Percentiles rank a stretch among this genome's conserved stretches.
Conservation (phyloP, 2,329 filamentous ascomycete genomes). For the Corinectria fuckeliana region DNA sequence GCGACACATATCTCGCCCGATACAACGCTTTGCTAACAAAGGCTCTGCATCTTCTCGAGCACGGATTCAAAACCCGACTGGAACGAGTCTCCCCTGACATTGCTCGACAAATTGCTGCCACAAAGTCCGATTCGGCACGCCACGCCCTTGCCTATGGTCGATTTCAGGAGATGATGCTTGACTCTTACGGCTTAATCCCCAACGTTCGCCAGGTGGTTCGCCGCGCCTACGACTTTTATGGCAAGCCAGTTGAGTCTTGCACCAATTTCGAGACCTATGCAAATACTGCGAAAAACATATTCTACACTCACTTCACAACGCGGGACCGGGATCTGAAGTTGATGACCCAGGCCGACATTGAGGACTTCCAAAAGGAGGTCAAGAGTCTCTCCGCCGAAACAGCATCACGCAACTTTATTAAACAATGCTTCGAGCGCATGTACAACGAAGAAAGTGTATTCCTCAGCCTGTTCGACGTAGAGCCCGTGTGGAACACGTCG, state of each 20-base stretch:
- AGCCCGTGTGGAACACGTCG: constrained; percentile 59
- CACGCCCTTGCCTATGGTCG: constrained; percentile 67
- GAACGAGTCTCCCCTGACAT: constrained; percentile 63
- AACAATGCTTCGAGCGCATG: constrained; percentile 65
- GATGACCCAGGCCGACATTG: constrained; percentile 60
- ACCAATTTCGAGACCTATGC: constrained; percentile 59
- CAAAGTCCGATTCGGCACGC: constrained; percentile 64
- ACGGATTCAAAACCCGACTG: constrained; percentile 59
- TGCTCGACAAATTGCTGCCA: constrained; percentile 58
- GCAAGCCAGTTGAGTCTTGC: constrained; percentile 50
- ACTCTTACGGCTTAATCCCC: constrained; percentile 61
- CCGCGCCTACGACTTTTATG: constrained; percentile 59
- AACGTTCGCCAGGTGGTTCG: constrained; percentile 61
- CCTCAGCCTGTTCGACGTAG: constrained; percentile 61
- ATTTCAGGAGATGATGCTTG: constrained; percentile 63
- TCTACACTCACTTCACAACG: constrained; percentile 59
- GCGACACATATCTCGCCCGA: constrained; percentile 84
- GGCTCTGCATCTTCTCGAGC: constrained; percentile 66
- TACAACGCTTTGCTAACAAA: constrained; percentile 82
- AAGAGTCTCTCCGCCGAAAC: constrained; percentile 59
- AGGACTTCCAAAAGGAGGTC: constrained; percentile 59
- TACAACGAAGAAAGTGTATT: constrained; percentile 63
- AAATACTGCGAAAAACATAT: constrained; percentile 61
- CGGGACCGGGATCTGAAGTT: constrained; percentile 61
- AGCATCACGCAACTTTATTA: constrained; percentile 63